Conservation (phyloP, 768 basidiomycete species). For the Lactarius sp. region DNA sequence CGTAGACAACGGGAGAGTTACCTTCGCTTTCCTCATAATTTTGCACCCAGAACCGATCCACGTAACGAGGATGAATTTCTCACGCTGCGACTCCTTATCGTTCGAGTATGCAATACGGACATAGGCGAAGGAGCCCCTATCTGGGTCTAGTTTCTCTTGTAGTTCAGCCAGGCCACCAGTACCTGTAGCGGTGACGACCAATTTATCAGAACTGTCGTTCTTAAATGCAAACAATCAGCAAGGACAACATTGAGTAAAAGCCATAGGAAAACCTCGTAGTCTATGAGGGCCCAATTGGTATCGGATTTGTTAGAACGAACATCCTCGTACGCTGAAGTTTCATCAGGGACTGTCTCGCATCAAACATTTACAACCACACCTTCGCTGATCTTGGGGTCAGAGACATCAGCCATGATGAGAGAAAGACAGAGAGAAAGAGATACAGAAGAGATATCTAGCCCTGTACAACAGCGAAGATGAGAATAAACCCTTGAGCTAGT, state of each 20-base stretch:
- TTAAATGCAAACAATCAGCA: slow-evolving; percentile 27
- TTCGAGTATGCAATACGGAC: slow-evolving; percentile 79
- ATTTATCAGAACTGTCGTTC: slow-evolving; percentile 76
- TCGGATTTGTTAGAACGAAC: slow-evolving; percentile 82
- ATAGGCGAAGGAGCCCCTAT: slow-evolving; percentile 80
- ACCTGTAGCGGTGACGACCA: slow-evolving; percentile 73
- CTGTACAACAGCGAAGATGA: slow-evolving; percentile 10
- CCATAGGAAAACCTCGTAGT: slow-evolving; percentile 62
- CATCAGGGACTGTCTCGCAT: neutral
- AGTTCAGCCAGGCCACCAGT: slow-evolving; percentile 77
- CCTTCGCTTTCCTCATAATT: slow-evolving; percentile 91
- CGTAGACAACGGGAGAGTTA: slow-evolving; percentile 35
- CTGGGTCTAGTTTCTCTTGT: slow-evolving; percentile 60
- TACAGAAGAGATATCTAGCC: slow-evolving; percentile 1
- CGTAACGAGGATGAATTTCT: slow-evolving; percentile 83
- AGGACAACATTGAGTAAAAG: neutral
- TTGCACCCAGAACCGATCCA: slow-evolving; percentile 84
- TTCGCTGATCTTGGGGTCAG: slow-evolving; percentile 26
- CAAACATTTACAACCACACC: slow-evolving; percentile 6
- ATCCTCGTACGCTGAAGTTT: slow-evolving; percentile 69
- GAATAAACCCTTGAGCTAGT: neutral
- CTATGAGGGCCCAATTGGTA: slow-evolving; percentile 85
- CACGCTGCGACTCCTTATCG: slow-evolving; percentile 79
- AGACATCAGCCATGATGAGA: slow-evolving; percentile 23
- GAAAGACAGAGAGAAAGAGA: neutral